These are phyloP conservation scores for Oryza glaberrima DNA, from an alignment of 176 grass and related monocot genomes.

Conservation along the genomic window DNA sequence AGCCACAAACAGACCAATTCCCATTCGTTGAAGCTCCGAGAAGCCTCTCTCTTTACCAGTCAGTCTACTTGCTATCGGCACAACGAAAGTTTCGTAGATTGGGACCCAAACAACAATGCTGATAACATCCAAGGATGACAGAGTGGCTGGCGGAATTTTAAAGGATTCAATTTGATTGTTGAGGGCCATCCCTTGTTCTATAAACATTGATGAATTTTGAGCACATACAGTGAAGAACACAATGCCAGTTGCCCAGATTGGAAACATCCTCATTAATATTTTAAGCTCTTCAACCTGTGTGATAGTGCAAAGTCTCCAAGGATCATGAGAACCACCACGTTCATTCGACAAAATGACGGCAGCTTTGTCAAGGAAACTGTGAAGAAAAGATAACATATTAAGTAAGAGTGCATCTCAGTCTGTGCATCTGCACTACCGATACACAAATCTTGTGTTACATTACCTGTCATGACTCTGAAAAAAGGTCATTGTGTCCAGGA, in stretches of 20 bases:
- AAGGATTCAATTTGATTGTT: conserved; percentile 59
- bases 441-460: conserved; percentile 5
- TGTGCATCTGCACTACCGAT: neutral
- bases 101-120: conserved; percentile 63
- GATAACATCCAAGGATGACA: conserved; percentile 77
- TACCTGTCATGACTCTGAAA: conserved; percentile 43
- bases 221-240: conserved; percentile 75
- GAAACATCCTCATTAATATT: conserved; percentile 77
- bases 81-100: conserved; percentile 74
- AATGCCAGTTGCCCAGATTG: conserved; percentile 84
- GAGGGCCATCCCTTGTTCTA: conserved; percentile 81
- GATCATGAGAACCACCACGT: conserved; percentile 35
- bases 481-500: conserved; percentile 33
- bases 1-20: conserved; percentile 76
- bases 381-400: conserved; percentile 10
- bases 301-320: conserved; percentile 84
- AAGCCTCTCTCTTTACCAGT: conserved; percentile 85
- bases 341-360: conserved; percentile 54
- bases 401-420: conserved; percentile 15
- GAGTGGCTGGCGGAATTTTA: conserved; percentile 68
- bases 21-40: conserved; percentile 76
- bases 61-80: conserved; percentile 68
- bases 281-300: conserved; percentile 92
- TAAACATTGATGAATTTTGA: conserved; percentile 78
- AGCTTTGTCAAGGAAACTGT: conserved; percentile 86